A percentile compares a stretch with the other conserved stretches of the same genome.
Conservation (phyloP, 2,329 filamentous ascomycete species). For the Neonectria sp. region DNA sequence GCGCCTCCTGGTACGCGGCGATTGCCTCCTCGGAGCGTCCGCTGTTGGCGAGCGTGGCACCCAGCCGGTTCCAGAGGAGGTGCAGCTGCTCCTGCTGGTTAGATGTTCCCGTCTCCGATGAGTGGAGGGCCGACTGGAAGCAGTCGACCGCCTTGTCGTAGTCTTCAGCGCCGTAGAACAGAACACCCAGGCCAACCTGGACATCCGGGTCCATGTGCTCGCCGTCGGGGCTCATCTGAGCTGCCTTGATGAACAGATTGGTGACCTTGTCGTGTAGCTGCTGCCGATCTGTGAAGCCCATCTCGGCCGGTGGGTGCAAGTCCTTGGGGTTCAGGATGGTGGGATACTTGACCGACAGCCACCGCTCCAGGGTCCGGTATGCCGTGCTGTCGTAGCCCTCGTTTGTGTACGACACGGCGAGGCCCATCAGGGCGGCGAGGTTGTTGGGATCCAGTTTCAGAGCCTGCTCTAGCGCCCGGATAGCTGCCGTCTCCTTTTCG, state of each 20-base stretch:
- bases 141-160: conserved; percentile 99
- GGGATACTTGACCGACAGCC: conserved; percentile 96
- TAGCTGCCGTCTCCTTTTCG: conserved; percentile 97
- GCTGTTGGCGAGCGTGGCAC: conserved; percentile 95
- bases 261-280: conserved; percentile 92
- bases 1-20: conserved; percentile 93
- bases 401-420: conserved; percentile 98
- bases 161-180: conserved; percentile 98
- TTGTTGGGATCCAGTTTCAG: conserved; percentile 91
- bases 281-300: conserved; percentile 95
- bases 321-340: conserved; percentile 81
- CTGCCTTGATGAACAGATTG: conserved; percentile 90
- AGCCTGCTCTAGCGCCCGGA: conserved; percentile 92
- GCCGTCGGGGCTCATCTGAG: conserved; percentile 91
- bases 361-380: conserved; percentile 95
- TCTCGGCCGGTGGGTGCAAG: conserved; percentile 82
- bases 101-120: conserved; percentile 84
- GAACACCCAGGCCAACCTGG: conserved; percentile 94
- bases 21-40: conserved; percentile 96
- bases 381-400: conserved; percentile 98
- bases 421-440: conserved; percentile 90
- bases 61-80: conserved; percentile 96
- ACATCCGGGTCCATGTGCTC: conserved; percentile 99
- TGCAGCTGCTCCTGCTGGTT: conserved; percentile 92
- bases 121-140: conserved; percentile 92